These are phyloP conservation scores for Kwoniella shivajii DNA, from an alignment of 1,284 basidiomycete species.

Conservation along the genomic window DNA sequence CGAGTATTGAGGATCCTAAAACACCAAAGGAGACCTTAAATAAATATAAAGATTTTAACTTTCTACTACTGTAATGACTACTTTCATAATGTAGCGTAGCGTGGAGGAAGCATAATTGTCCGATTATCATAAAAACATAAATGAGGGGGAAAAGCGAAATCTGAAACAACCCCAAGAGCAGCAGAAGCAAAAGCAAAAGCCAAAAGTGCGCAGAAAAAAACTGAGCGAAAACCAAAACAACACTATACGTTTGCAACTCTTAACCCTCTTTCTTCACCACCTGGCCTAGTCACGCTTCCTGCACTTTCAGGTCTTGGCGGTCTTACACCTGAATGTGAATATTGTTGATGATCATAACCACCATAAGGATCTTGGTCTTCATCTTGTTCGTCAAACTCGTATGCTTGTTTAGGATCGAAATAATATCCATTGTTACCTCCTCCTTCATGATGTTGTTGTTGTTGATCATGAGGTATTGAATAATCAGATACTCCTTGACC, in stretches of 20 bases:
- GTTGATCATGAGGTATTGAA: constrained; percentile 3
- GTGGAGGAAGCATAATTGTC: neutral
- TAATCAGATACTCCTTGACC: constrained; percentile 6
- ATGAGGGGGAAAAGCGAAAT: no score
- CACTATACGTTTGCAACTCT: constrained; percentile 15
- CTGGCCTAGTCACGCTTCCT: constrained; percentile 11
- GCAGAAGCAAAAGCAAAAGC: neutral
- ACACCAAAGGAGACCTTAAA: no score
- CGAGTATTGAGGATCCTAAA: no score
- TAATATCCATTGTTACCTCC: constrained; percentile 34
- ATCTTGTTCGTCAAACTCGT: constrained; percentile 25
- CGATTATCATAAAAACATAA: no score
- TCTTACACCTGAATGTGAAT: neutral
- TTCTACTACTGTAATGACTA: no score
- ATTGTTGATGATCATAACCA: constrained; percentile 22
- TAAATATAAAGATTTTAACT: no score
- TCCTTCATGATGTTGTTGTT: constrained; percentile 7
- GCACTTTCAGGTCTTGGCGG: constrained; percentile 13
- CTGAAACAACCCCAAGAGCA: neutral
- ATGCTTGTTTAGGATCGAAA: constrained; percentile 49
- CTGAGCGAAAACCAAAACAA: neutral
- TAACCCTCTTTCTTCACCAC: constrained; percentile 10
- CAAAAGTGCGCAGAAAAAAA: neutral
- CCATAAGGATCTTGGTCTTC: constrained; percentile 33
- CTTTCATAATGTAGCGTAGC: no score